Evolutionary conservation across 2,329 filamentous ascomycete species (phyloP), one percentile per base, ranked within the genome.

Genomic region (Pyrenochaeta sp.): DNA sequence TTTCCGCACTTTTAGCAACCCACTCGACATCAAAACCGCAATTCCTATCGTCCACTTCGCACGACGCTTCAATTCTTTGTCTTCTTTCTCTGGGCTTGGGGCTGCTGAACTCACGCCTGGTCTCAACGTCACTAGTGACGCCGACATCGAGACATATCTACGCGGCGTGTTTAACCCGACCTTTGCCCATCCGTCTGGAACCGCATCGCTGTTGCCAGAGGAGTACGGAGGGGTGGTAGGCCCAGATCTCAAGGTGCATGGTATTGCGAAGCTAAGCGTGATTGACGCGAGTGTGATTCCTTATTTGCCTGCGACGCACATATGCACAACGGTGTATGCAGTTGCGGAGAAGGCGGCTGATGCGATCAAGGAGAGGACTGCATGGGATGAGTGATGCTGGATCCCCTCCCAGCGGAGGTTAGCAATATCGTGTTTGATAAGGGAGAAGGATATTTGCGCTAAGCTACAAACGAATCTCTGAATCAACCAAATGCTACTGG

Each of bases 1-100:
- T 51, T 77, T 68, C 60, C 65, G 66, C 28, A 70, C 69, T 19
- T 76, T 57, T 34, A 55, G 63, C 15, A 73, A 78, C 54, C 72
- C 73, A 1, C 48, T 72, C 2, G 74, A 77, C 50, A 36, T 75
- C 24, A 65, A 69, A 36, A 50, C 71, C 15, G 61, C 66, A 22
- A 61, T 73, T 4, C 62, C 67, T 46, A 62, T 62, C 25, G 61
- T 77, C 22, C 56, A 64, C 32, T 77, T 70, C 50, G 61, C 66
- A 28, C 67, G 75, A 3, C 54, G 47, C 10, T 67, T 66, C 48
- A 56, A 67, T 44, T 48, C 52, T 8, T 52, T 58, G 0, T 49
- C 61, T 1, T 46, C 61, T 5, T 58, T 71, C 28, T 37, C 58
- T 30, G 24, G 24, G 15, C 63, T 69, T 12, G 50, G 42, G 12